These are phyloP conservation scores for Hordeum pubiflorum DNA, from an alignment of 202 grass and related monocot genomes.

Conservation along the genomic window DNA sequence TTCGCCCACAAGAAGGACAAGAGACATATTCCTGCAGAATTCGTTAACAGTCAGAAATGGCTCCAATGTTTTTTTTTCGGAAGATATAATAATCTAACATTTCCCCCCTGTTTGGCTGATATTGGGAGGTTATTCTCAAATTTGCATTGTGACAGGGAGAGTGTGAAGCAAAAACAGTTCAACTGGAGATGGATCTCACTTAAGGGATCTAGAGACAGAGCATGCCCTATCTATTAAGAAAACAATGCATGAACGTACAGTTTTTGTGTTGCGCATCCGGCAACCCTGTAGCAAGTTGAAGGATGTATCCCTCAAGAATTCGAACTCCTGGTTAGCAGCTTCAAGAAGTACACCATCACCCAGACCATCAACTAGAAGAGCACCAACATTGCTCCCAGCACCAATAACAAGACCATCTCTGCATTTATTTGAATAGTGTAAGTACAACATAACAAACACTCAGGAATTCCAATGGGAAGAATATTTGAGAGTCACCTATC, in stretches of 20 bases:
- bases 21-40: constrained; percentile 89
- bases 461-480: neutral
- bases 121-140: neutral
- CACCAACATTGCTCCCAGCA: constrained; percentile 77
- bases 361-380: constrained; percentile 95
- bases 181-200: neutral
- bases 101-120: neutral
- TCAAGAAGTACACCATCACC: constrained; percentile 90
- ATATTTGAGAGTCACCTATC: constrained; percentile 42
- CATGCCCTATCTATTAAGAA: neutral
- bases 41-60: constrained; percentile 17
- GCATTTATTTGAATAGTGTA: constrained; percentile 24
- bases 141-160: neutral
- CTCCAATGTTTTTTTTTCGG: neutral
- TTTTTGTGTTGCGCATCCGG: constrained; percentile 99
- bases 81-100: neutral
- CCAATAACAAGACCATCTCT: constrained; percentile 95
- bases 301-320: constrained; percentile 80
- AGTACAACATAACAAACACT: constrained; percentile 8
- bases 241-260: constrained; percentile 49
- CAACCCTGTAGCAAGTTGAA: constrained; percentile 99
- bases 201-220: neutral
- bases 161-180: neutral
- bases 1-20: constrained; percentile 94
- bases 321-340: constrained; percentile 60